Base-by-base conservation (phyloP, 495 filamentous ascomycete species). In the Penicillium subrubescens region DNA sequence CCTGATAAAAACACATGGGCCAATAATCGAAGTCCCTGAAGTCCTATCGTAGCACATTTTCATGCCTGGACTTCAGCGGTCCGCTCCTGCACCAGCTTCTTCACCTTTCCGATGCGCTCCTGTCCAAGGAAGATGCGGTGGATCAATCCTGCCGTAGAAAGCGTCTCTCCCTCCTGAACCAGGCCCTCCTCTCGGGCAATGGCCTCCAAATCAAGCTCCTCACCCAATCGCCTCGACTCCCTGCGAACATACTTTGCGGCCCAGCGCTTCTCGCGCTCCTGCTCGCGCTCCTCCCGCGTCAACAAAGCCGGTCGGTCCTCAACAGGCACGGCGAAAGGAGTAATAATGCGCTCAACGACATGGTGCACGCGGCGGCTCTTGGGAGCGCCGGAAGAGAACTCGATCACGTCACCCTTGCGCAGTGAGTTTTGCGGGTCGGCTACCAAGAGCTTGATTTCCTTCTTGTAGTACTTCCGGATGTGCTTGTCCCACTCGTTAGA, bases 361-460 rank as follows among this genome's bases (percentile, higher is more conserved):
- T 94, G 90, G 31, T 84, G 87, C 64, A 94, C 91, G 58, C 75
- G 72, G 59, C 88, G 87, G 64, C 84, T 85, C 61, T 83, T 83
- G 17, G 88, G 86, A 71, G 79, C 88, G 46, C 88, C 88, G 23
- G 88, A 84, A 23, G 84, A 84, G 71, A 95, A 90, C 73, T 88
- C 85, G n/a, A 96, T 87, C 15, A 94, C 86, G 75, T 96, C 92
- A 70, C 92, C 92, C 53, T 83, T 79, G 59, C 88, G 86, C 55
- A 92, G 80, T 15, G 90, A 92, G 79, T 89, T 85, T 71, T 74
- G 77, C 8, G 92, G 92, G 79, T 96, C 92, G 73, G 91, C 86
- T 17, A 94, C 91, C 37, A 93, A 83, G 75, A 71, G 77, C 17
- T 67, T 71, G 33, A 74, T 76, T 44, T 72, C 71, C 66, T 79